These are phyloP conservation scores for Pichia inconspicua DNA, from an alignment of 1,139 yeast genomes.

Conservation along the genomic window DNA sequence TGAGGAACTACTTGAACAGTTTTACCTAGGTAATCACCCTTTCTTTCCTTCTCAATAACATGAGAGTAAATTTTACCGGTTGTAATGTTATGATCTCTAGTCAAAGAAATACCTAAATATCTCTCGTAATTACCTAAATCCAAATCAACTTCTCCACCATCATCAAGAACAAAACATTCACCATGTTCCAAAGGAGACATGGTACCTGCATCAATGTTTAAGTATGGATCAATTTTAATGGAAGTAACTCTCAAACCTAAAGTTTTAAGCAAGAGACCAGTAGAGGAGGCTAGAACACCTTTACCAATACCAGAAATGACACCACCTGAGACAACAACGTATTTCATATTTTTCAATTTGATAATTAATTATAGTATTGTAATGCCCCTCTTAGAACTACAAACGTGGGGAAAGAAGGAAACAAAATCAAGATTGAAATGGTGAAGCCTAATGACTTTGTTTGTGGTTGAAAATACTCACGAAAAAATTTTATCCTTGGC, in stretches of 20 bases:
- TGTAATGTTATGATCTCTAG: slow-evolving; percentile 91
- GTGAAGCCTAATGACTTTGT: background rate
- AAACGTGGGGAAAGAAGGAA: slow-evolving; percentile 12
- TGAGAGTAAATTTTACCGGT: slow-evolving; percentile 95
- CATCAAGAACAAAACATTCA: slow-evolving; percentile 94
- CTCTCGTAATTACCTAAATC: slow-evolving; percentile 98
- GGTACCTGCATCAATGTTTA: slow-evolving; percentile 99
- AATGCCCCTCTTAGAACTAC: slow-evolving; percentile 1
- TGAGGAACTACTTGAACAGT: slow-evolving; percentile 99
- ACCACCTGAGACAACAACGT: slow-evolving; percentile 99
- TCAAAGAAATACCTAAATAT: slow-evolving; percentile 85
- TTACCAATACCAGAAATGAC: slow-evolving; percentile 98
- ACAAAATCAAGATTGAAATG: slow-evolving; percentile 2
- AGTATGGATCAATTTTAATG: slow-evolving; percentile 96
- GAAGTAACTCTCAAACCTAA: slow-evolving; percentile 92
- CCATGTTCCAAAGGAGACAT: slow-evolving; percentile 99
- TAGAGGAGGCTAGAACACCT: slow-evolving; percentile 94
- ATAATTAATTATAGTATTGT: background rate
- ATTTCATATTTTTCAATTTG: slow-evolving; percentile 53
- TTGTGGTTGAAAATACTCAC: background rate
- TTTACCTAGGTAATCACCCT: slow-evolving; percentile 95
- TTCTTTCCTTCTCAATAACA: slow-evolving; percentile 91
- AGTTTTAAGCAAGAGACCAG: slow-evolving; percentile 91
- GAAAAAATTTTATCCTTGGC: background rate
- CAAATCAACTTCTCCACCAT: slow-evolving; percentile 98